Evolutionary conservation across 2,329 filamentous ascomycete genomes (phyloP).

Genomic region (Aspergillus sp.): DNA sequence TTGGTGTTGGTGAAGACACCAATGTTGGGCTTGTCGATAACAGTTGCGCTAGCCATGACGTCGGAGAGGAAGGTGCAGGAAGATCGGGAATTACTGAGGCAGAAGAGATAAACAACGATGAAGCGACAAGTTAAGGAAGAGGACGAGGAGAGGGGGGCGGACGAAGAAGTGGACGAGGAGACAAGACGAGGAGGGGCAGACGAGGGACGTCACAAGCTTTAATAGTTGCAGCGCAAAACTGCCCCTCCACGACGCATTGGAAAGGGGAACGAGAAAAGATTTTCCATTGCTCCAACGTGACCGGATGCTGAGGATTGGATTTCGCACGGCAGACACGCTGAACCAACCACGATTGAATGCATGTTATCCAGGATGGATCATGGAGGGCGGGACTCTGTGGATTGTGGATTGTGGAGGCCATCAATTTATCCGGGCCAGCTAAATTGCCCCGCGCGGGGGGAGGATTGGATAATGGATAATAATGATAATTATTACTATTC

Average conservation of each 20-base stretch:
- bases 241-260: constrained; percentile 15
- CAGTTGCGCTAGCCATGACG: constrained; percentile 31
- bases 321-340: constrained; percentile 2
- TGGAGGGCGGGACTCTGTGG: constrained; percentile 9
- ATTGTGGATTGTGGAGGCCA: no score
- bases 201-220: constrained; percentile 15
- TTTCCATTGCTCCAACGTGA: constrained; percentile 1
- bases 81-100: constrained; percentile 1
- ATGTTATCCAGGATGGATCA: neutral
- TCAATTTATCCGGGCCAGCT: constrained; percentile 13
- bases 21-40: constrained; percentile 77
- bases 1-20: constrained; percentile 93
- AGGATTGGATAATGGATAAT: neutral
- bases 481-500: no score
- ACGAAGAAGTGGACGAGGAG: neutral
- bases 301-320: constrained; percentile 4
- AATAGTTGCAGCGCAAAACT: constrained; percentile 11
- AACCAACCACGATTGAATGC: constrained; percentile 6
- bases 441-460: constrained; percentile 5
- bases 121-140: neutral
- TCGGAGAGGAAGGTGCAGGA: constrained; percentile 1
- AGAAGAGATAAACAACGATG: constrained; percentile 4
- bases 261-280: constrained; percentile 4
- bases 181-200: constrained; percentile 12
- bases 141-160: constrained; percentile 12